These are phyloP conservation scores for Cryphonectria parasitica DNA, from an alignment of 2,329 filamentous ascomycete genomes.

Conservation along the genomic window DNA sequence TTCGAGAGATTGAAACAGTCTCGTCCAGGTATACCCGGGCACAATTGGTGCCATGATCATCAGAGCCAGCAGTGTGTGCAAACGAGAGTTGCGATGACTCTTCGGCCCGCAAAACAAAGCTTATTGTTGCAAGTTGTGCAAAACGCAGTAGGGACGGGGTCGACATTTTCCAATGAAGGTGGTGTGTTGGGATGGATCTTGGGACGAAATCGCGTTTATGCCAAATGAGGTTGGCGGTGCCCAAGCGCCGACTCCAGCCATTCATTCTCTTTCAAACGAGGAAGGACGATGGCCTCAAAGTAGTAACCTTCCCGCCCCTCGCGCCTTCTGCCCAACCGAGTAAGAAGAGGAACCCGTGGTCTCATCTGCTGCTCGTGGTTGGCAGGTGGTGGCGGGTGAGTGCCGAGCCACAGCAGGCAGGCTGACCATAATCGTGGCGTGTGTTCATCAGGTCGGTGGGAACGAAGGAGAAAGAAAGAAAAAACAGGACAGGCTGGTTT, in stretches of 20 bases:
- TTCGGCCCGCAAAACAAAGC: neutral
- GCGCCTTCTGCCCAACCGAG: too few species aligned
- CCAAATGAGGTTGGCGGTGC: neutral
- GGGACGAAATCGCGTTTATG: neutral
- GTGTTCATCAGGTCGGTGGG: neutral
- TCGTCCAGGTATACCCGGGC: neutral
- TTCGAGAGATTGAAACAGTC: constrained; percentile 7
- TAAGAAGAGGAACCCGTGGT: neutral
- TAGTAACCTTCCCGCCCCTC: neutral
- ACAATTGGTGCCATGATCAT: neutral
- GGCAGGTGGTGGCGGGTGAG: neutral
- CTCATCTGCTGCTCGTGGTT: neutral
- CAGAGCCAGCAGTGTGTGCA: neutral
- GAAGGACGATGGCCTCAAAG: neutral
- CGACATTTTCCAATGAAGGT: neutral
- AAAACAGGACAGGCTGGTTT: constrained; percentile 15
- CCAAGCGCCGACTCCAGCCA: neutral
- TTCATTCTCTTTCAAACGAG: neutral
- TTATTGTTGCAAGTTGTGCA: neutral
- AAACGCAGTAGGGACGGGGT: neutral
- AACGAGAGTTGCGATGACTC: neutral
- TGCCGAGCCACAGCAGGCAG: neutral
- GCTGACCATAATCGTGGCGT: neutral
- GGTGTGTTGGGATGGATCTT: neutral
- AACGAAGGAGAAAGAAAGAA: neutral